phyloP scores from a whole-genome alignment of 805 yeast species.

The Saturnispora galanensis region DNA sequence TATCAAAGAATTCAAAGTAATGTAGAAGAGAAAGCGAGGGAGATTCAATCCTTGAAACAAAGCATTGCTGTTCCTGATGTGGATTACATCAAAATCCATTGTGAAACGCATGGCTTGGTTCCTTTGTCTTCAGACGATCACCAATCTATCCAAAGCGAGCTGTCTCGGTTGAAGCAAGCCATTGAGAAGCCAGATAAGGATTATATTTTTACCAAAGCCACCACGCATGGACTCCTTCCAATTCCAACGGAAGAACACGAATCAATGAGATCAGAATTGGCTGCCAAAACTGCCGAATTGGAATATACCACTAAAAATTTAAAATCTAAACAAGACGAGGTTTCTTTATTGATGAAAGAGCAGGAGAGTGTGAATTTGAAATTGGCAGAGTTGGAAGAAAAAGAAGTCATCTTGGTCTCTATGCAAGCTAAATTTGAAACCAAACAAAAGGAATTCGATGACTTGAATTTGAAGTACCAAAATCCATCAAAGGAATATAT shows the following conservation, averaged over 20 bases:
- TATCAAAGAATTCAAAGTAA: not conserved
- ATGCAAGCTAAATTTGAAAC: not conserved
- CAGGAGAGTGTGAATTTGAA: not conserved
- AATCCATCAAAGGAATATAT: slow-evolving; percentile 13
- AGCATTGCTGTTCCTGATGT: not conserved
- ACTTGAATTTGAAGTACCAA: slow-evolving; percentile 1
- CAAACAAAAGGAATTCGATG: slow-evolving; percentile 4
- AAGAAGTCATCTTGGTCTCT: not conserved
- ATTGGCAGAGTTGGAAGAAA: slow-evolving; percentile 1
- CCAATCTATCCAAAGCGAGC: not conserved
- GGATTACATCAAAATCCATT: no score
- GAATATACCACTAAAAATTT: not conserved
- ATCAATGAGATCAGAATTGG: slow-evolving; percentile 6
- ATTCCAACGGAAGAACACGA: slow-evolving; percentile 20
- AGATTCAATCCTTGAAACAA: no score
- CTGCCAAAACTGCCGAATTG: slow-evolving; percentile 1
- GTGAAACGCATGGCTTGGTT: no score
- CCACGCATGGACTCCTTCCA: slow-evolving; percentile 19
- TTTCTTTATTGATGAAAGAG: slow-evolving; percentile 2
- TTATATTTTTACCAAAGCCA: slow-evolving; percentile 24
- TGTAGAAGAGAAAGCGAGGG: no score
- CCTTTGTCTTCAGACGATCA: no score
- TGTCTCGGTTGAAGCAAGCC: slow-evolving; percentile 9
- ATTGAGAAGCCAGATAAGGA: slow-evolving; percentile 27
- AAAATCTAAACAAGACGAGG: not conserved